These are phyloP conservation scores for Naganishia sp. DNA, from an alignment of 1,284 basidiomycete genomes.

Conservation along the genomic window DNA sequence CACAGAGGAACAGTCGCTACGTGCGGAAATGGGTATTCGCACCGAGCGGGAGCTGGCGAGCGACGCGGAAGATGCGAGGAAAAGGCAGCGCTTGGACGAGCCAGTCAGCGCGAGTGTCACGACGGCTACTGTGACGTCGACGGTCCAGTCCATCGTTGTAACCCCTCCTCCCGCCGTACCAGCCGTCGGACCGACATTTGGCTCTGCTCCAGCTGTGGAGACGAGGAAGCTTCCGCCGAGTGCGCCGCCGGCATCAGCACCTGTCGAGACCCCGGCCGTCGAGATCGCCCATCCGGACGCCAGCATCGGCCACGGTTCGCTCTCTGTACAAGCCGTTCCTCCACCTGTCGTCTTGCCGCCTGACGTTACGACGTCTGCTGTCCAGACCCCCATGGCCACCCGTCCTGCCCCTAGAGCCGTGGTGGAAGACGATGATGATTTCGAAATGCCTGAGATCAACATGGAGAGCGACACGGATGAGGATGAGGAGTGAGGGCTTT, in stretches of 20 bases:
- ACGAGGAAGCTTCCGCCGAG: background rate
- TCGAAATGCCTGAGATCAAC: constrained; percentile 33
- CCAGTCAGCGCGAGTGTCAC: background rate
- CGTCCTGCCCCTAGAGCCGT: background rate
- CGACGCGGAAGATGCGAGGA: constrained; percentile 6
- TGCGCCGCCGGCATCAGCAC: background rate
- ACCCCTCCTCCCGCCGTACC: background rate
- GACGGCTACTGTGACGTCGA: background rate
- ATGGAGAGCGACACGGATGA: constrained; percentile 34
- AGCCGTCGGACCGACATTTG: background rate
- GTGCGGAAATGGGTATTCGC: constrained; percentile 24
- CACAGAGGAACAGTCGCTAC: constrained; percentile 24
- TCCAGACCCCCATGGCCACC: background rate
- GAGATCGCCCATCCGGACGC: background rate
- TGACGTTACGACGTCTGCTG: background rate
- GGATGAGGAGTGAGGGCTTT: constrained; percentile 21
- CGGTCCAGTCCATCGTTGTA: background rate
- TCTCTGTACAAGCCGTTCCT: constrained; percentile 24
- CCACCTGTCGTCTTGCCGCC: constrained; percentile 8
- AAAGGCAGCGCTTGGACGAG: constrained; percentile 1
- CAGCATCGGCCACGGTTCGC: constrained; percentile 3
- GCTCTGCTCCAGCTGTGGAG: background rate
- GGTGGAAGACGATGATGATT: constrained; percentile 27
- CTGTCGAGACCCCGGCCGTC: background rate
- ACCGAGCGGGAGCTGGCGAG: constrained; percentile 13